Evolutionary conservation across 768 basidiomycete species (phyloP), one percentile per base, ranked within the genome.

Genomic region (Saitozyma sp.): DNA sequence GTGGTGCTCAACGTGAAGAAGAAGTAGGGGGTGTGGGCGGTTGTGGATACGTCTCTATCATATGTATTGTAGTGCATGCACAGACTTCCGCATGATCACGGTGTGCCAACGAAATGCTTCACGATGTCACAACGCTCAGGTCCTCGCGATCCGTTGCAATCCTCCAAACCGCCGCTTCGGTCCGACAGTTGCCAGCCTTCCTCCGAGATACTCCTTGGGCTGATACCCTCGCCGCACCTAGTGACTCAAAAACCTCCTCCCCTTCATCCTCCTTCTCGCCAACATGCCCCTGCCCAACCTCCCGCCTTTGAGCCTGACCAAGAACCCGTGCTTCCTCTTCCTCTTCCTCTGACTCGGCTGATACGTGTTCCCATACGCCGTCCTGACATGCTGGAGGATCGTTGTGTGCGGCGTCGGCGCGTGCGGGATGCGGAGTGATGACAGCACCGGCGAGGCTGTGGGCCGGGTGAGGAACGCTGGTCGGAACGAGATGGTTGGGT

Each of bases 281-380:
- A 97, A 81, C 49, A 91, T 85, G 70, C 85, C 90, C 66, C 88
- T 85, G 3, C 92, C 92, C 42, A 85, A 82, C 20, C 84, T 71
- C 38, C 71, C 70, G 29, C 62, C 63, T 52, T 71, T 83, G 78
- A 88, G 86, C 62, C 93, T 82, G 0, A 88, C 85, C 41, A 98
- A 84, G 79, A 95, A 98, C 7, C 94, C 94, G 75, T 91, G 90
- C 77, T 89, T 92, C 70, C 92, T 84, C 83, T 98, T 98, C 68
- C 94, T 83, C 74, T 90, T 90, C 48, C 93, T 85, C 79, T 95
- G 92, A 0, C 90, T 92, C n/a, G 94, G 94, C 77, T 97, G 94
- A 72, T 97, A 98, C 80, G 94, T 91, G n/a, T 86, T 85, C 50
- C 94, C 94, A 50, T 86, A 85, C 29, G 29, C 29, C 29, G 29